These are phyloP conservation scores for Colletotrichum lindemuthianum DNA, from an alignment of 2,329 filamentous ascomycete species.

Conservation along the genomic window DNA sequence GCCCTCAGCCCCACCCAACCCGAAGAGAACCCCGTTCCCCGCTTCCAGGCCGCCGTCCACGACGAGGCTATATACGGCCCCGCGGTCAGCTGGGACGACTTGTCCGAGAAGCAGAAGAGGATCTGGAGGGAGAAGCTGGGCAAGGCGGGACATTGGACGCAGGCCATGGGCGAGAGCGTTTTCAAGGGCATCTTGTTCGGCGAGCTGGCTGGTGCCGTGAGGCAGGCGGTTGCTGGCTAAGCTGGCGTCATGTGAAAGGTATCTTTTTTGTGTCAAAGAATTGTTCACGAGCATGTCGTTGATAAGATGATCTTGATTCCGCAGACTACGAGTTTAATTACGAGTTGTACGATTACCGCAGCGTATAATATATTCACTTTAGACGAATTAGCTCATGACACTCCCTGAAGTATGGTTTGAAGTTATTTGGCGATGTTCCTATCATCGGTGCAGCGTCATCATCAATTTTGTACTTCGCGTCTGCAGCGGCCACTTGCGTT, in stretches of 20 bases:
- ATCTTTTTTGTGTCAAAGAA: not conserved
- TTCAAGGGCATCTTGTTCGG: conserved; percentile 83
- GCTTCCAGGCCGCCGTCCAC: conserved; percentile 56
- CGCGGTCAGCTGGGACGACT: conserved; percentile 76
- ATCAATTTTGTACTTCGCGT: too few relatives aligned
- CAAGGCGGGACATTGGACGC: conserved; percentile 81
- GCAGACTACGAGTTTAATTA: conserved; percentile 25
- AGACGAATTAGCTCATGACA: too few relatives aligned
- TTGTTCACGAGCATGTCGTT: conserved; percentile 25
- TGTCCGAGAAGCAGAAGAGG: conserved; percentile 69
- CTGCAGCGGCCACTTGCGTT: too few relatives aligned
- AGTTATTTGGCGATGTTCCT: too few relatives aligned
- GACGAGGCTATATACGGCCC: conserved; percentile 58
- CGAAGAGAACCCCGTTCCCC: conserved; percentile 37
- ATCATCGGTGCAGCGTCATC: too few relatives aligned
- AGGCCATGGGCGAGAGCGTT: conserved; percentile 79
- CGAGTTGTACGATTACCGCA: too few relatives aligned
- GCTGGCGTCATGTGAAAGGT: not conserved
- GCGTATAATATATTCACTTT: too few relatives aligned
- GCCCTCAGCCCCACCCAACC: conserved; percentile 35
- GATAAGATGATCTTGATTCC: not conserved
- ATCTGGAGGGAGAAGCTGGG: conserved; percentile 76
- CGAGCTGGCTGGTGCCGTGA: conserved; percentile 72
- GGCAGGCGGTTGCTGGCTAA: conserved; percentile 52
- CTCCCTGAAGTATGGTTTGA: too few relatives aligned